Evolutionary conservation across 2,329 filamentous ascomycete species (phyloP), one percentile per base, ranked within the genome.

Genomic region (Botrytis medusae): DNA sequence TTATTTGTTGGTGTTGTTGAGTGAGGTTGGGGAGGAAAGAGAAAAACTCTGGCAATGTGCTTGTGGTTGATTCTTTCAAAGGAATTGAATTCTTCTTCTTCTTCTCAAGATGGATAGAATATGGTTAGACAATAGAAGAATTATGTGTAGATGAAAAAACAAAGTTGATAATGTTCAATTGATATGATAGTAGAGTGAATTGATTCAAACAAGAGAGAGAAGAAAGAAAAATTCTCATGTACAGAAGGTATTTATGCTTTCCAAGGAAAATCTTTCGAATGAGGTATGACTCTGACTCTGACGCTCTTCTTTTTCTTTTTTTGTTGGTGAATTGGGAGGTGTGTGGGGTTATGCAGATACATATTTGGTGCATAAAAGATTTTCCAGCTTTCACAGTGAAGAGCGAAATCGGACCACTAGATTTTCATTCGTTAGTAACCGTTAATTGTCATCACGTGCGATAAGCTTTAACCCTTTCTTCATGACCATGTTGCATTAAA

Each of bases 201-300:
- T 54, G 22, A 29, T 40, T 54, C 32, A 14, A 40, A 8, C 4
- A 22, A 29, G 34, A 29, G 22, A 65, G 40, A 34, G 18, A 46
- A 65, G 46, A 20, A 29, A 42, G 18, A 40, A 57, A 57, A 68
- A 32, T 57, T 57, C 25, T 57, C 46, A 32, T 67, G 46, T 40
- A 61, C 6, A 61, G 59, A 61, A 61, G 34, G 37, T 37, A 68
- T 68, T 68, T 68, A 68, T 68, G 65, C 25, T 42, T 68, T 68
- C 25, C 34, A 57, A 57, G 48, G 65, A 42, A 68, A 42, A 68
- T 68, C 34, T 57, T 44, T 68, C 25, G 34, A 68, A 42, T 40
- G 37, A n/a, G 37, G 60, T 63, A 63, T 40, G 61, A 57, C 51
- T 68, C 20, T 68, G 64, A 68, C 64, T 68, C 64, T 68, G 64